Evolutionary conservation across 331 rosid genomes (phyloP).

Genomic region (Cydonia oblonga): DNA sequence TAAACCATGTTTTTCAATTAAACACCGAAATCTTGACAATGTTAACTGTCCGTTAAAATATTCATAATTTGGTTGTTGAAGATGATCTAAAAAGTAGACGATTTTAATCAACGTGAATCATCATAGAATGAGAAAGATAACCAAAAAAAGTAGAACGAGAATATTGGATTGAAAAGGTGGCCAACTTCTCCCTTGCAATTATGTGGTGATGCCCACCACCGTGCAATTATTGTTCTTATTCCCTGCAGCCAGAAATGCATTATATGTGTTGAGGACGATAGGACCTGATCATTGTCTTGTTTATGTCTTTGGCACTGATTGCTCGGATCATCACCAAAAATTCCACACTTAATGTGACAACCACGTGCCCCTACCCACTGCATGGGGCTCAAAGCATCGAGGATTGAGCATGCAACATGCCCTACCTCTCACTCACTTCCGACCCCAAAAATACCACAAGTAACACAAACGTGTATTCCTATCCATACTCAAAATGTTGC

Average conservation of each 20-base stretch:
- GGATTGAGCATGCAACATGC: neutral
- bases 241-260: neutral
- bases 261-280: neutral
- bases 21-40: neutral
- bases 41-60: too few species aligned
- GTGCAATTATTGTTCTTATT: neutral
- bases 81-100: rapidly evolving
- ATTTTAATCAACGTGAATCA: too few species aligned
- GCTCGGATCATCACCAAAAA: neutral
- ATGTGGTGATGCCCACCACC: neutral
- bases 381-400: neutral
- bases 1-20: neutral
- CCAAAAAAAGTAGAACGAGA: neutral
- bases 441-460: neutral
- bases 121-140: too few species aligned
- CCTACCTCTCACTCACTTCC: neutral
- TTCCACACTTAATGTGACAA: neutral
- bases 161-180: neutral
- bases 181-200: neutral
- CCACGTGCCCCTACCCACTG: neutral
- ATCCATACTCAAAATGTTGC: neutral
- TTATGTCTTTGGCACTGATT: neutral
- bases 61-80: too few species aligned
- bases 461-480: neutral
- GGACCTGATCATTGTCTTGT: neutral